These are phyloP conservation scores for Leishmania braziliensis DNA, from an alignment of 208 protist species.

Conservation along the genomic window DNA sequence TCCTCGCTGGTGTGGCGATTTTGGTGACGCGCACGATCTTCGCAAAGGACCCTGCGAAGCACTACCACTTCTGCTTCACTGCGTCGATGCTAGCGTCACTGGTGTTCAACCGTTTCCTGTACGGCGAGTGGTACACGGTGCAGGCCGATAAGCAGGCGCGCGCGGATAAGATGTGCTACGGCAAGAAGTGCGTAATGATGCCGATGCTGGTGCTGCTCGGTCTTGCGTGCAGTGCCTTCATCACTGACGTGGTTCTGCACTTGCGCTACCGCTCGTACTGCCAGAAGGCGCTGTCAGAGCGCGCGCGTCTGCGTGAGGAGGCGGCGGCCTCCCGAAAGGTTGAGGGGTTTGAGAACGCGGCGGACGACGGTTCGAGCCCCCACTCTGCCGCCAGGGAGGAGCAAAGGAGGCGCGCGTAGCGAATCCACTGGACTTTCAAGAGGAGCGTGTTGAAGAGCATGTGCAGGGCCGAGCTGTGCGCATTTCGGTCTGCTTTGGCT, in stretches of 20 bases:
- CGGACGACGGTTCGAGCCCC: no score
- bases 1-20: conserved; percentile 33
- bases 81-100: conserved; percentile 31
- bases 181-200: conserved; percentile 52
- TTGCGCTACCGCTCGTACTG: conserved; percentile 45
- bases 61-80: conserved; percentile 69
- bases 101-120: conserved; percentile 66
- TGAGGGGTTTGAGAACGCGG: no score
- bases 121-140: conserved; percentile 71
- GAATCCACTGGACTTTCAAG: no score
- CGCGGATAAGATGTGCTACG: conserved; percentile 35
- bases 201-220: conserved; percentile 45
- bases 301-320: conserved; percentile 39
- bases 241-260: conserved; percentile 37
- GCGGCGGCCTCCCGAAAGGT: not conserved
- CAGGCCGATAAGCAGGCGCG: conserved; percentile 51
- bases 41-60: conserved; percentile 66
- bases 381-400: no score
- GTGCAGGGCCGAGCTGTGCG: no score
- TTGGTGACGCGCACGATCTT: conserved; percentile 73
- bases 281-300: conserved; percentile 45
- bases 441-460: no score
- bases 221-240: conserved; percentile 28
- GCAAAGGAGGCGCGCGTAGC: no score
- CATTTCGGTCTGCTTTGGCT: no score